Conservation (phyloP, 495 filamentous ascomycete species). For the Aspergillus bertholletiae region DNA sequence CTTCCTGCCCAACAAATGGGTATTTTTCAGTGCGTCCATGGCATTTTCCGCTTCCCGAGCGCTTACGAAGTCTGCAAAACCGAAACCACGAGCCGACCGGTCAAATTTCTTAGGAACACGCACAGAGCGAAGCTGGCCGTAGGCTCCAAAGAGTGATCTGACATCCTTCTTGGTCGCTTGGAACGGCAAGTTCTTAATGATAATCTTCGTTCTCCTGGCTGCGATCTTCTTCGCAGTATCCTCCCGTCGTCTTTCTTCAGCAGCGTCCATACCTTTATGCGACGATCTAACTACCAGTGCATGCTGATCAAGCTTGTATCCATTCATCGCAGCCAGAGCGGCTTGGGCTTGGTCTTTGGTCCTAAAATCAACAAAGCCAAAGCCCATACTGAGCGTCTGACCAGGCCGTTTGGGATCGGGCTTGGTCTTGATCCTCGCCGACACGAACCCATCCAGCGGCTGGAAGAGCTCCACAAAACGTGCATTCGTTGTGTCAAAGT, state of each 20-base stretch:
- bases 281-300: constrained; percentile 77
- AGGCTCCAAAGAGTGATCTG: constrained; percentile 75
- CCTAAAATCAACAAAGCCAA: constrained; percentile 88
- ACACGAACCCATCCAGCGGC: constrained; percentile 79
- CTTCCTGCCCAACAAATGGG: constrained; percentile 84
- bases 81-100: constrained; percentile 81
- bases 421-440: constrained; percentile 83
- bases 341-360: constrained; percentile 72
- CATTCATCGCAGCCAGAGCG: constrained; percentile 80
- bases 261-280: constrained; percentile 80
- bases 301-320: constrained; percentile 79
- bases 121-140: constrained; percentile 87
- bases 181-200: constrained; percentile 98
- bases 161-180: constrained; percentile 92
- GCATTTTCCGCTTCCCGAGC: constrained; percentile 90
- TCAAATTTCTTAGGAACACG: constrained; percentile 95
- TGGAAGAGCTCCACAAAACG: constrained; percentile 70
- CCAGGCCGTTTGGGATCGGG: constrained; percentile 79
- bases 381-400: constrained; percentile 89
- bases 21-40: constrained; percentile 83
- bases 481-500: constrained; percentile 81
- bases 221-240: constrained; percentile 75
- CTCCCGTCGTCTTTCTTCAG: constrained; percentile 75
- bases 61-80: constrained; percentile 94
- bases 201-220: constrained; percentile 78